A percentile compares a stretch with the other conserved stretches of the same genome.
Evolutionary conservation across 495 filamentous ascomycete species (phyloP).

Genomic region (Podospora appendiculata): DNA sequence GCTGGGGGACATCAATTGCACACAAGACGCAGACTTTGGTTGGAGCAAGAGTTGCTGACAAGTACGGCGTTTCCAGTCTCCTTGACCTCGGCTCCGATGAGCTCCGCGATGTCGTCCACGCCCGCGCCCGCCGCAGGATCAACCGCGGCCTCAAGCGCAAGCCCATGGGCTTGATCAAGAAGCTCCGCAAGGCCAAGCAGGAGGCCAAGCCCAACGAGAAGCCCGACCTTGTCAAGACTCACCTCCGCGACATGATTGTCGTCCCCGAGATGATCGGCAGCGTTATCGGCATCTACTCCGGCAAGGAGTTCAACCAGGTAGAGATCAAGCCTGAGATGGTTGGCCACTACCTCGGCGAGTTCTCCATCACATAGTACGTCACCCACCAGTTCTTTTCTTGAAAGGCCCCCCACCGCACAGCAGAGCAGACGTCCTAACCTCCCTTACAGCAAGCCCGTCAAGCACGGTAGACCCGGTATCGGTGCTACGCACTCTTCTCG

Average conservation of each 20-base stretch:
- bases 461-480: slow-evolving; percentile 99
- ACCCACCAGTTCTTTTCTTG: too few species aligned
- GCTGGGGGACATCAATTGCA: too few species aligned
- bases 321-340: slow-evolving; percentile 99
- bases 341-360: slow-evolving; percentile 97
- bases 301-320: slow-evolving; percentile 99
- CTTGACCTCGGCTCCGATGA: slow-evolving; percentile 97
- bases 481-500: slow-evolving; percentile 99
- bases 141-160: slow-evolving; percentile 99
- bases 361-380: slow-evolving; percentile 98
- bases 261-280: slow-evolving; percentile 98
- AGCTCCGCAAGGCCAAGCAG: slow-evolving; percentile 99
- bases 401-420: not conserved
- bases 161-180: slow-evolving; percentile 99
- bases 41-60: slow-evolving; percentile 8
- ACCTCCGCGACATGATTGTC: slow-evolving; percentile 98
- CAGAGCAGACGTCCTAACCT: slow-evolving; percentile 24
- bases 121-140: slow-evolving; percentile 95
- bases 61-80: slow-evolving; percentile 42
- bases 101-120: slow-evolving; percentile 98
- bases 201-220: slow-evolving; percentile 99
- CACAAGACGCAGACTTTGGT: too few species aligned
- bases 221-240: slow-evolving; percentile 95
- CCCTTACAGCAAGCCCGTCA: slow-evolving; percentile 85
- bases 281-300: slow-evolving; percentile 98